A percentile compares a stretch with the other conserved stretches of the same genome.
These are phyloP conservation scores for Leucaena leucocephala DNA, from an alignment of 306 rosid species.

Conservation along the genomic window DNA sequence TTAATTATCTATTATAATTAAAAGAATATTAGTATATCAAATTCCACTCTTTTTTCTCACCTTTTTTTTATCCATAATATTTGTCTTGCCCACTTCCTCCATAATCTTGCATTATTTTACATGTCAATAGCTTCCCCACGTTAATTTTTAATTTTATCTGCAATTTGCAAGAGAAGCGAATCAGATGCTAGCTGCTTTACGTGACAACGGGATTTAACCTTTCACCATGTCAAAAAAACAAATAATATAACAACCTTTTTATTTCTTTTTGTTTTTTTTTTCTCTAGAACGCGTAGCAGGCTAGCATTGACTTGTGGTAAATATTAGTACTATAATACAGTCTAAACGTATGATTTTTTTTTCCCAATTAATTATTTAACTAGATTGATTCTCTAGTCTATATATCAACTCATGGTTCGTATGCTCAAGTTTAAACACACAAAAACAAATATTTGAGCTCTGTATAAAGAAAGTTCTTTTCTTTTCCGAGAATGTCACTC, in stretches of 20 bases:
- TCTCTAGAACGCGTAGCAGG: not conserved
- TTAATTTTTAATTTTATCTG: not conserved
- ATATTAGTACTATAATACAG: not conserved
- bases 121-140: not conserved
- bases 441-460: not conserved
- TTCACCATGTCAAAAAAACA: not conserved
- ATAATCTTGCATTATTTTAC: not conserved
- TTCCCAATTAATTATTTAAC: not conserved
- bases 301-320: not conserved
- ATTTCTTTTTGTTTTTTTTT: not conserved
- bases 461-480: not conserved
- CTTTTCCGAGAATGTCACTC: not conserved
- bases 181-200: not conserved
- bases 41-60: not conserved
- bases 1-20: too few species aligned
- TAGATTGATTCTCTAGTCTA: not conserved
- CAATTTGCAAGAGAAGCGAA: not conserved
- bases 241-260: not conserved
- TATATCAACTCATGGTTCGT: not conserved
- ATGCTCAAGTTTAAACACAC: not conserved
- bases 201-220: not conserved
- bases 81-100: too few species aligned
- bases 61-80: not conserved
- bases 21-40: too few species aligned
- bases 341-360: not conserved